Base-by-base conservation (phyloP, 2,329 filamentous ascomycete genomes). In the Beauveria sp. region DNA sequence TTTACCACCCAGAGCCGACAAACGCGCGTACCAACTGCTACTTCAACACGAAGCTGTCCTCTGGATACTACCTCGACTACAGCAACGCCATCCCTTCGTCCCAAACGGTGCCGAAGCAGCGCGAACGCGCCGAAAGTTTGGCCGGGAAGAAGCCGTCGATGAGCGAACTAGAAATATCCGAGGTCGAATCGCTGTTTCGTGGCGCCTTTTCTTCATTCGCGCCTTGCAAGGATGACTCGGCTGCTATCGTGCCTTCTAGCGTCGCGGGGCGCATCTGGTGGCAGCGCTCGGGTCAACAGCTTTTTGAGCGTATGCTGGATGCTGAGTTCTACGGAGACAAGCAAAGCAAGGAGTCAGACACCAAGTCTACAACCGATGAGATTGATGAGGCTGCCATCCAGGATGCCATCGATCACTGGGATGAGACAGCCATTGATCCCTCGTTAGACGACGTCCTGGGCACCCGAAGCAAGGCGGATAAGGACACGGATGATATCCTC, bases 151-250 rank as follows among this genome's bases (percentile, higher is more conserved):
- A 86, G 73, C 82, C 81, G 5, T 81, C 82, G 2, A 73, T 77
- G 5, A 75, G 76, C 1, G 84, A 87, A 65, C 70, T 83, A 1
- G 80, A 89, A 69, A 78, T 84, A 67, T 83, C 84, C 3, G 88
- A 88, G 70, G 84, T 91, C 74, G 89, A 93, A 66, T 82, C 87
- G 0, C 76, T 93, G 10, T 93, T 93, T 69, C 83, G 88, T 34
- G 85, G 88, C 60, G 89, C 87, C 1, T 93, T 92, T 72, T 91
- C 88, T 0, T 89, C 88, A 69, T 93, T 93, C 71, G 90, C 90
- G 6, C 90, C 90, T 0, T 86, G 83, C 57, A 87, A 84, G 67
- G 90, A 93, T 71, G 87, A 93, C 69, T 82, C 88, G 3, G 84
- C 82, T 14, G 88, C 90, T 6, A 79, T 92, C 62, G 79, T 91